Conservation (phyloP, 1,139 yeast species). For the Protomyces arabidopsidicola region DNA sequence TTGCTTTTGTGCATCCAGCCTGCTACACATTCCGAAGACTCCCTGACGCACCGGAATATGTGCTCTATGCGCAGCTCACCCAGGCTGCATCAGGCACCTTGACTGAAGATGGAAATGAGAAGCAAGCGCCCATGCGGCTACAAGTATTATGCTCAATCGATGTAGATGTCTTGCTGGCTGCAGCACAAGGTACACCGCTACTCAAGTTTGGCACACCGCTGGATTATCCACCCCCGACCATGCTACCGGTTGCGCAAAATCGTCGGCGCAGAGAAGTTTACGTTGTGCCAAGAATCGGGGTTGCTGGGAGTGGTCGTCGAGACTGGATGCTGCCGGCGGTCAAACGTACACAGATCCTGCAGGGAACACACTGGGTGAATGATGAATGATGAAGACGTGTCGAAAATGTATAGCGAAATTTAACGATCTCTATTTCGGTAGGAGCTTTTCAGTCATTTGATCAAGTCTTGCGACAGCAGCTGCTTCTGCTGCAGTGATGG, state of each 20-base stretch:
- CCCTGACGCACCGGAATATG: slow-evolving; percentile 24
- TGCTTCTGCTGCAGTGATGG: not conserved
- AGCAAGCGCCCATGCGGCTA: slow-evolving; percentile 6
- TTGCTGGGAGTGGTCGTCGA: slow-evolving; percentile 27
- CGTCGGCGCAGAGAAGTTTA: slow-evolving; percentile 9
- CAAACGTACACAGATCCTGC: slow-evolving; percentile 15
- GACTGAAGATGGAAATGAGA: not conserved
- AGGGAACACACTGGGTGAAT: slow-evolving; percentile 9
- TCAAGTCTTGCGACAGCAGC: not conserved
- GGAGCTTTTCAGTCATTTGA: not conserved
- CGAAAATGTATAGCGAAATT: not conserved
- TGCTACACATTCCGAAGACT: slow-evolving; percentile 13
- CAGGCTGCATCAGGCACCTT: not conserved
- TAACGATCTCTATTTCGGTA: not conserved
- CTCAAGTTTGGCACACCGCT: slow-evolving; percentile 27
- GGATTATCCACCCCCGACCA: not conserved
- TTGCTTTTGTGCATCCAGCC: slow-evolving; percentile 27
- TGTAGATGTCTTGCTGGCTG: slow-evolving; percentile 7
- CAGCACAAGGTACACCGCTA: slow-evolving; percentile 27
- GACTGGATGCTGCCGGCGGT: slow-evolving; percentile 28
- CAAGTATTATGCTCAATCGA: slow-evolving; percentile 23
- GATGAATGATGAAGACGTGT: not conserved
- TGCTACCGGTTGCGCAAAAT: slow-evolving; percentile 8
- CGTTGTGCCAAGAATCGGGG: slow-evolving; percentile 25
- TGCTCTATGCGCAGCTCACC: slow-evolving; percentile 17